A percentile compares a stretch with the other conserved stretches of the same genome.
Evolutionary conservation across 2,329 filamentous ascomycete genomes (phyloP).

Genomic region (Hysterium pulicare): DNA sequence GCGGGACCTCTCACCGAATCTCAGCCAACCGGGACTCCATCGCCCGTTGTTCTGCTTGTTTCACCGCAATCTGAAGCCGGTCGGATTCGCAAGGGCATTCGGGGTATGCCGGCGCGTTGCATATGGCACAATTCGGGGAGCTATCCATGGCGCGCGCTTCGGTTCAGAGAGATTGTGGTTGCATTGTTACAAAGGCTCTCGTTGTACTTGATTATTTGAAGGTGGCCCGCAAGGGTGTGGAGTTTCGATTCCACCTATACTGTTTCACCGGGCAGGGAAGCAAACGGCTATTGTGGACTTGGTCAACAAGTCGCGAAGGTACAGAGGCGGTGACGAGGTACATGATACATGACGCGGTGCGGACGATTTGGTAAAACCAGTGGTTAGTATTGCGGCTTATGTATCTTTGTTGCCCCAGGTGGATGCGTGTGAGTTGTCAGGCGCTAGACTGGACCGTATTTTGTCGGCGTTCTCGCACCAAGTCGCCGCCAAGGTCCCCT

Average conservation of each 20-base stretch:
- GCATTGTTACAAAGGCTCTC: constrained; percentile 3
- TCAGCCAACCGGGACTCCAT: constrained; percentile 34
- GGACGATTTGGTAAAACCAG: constrained; percentile 15
- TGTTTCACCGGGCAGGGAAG: constrained; percentile 14
- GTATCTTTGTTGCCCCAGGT: no score
- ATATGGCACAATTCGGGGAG: constrained; percentile 40
- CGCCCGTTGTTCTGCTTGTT: constrained; percentile 37
- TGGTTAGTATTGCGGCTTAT: constrained; percentile 33
- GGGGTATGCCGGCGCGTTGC: constrained; percentile 37
- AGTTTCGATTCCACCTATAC: constrained; percentile 13
- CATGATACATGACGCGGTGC: constrained; percentile 36
- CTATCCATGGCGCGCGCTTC: constrained; percentile 30
- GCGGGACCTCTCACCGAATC: constrained; percentile 26
- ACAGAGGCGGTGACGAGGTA: constrained; percentile 36
- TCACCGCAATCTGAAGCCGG: constrained; percentile 38
- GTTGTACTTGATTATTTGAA: not conserved
- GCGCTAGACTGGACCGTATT: no score
- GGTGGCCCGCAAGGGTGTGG: constrained; percentile 9
- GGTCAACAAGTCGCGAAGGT: constrained; percentile 13
- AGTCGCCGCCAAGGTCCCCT: no score
- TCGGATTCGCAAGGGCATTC: constrained; percentile 41
- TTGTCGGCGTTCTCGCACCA: no score
- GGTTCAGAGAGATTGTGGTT: constrained; percentile 4
- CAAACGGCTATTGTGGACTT: constrained; percentile 7
- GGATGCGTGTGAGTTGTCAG: no score